Conservation (phyloP, 106 monocot genomes). For the Allium sativum region DNA sequence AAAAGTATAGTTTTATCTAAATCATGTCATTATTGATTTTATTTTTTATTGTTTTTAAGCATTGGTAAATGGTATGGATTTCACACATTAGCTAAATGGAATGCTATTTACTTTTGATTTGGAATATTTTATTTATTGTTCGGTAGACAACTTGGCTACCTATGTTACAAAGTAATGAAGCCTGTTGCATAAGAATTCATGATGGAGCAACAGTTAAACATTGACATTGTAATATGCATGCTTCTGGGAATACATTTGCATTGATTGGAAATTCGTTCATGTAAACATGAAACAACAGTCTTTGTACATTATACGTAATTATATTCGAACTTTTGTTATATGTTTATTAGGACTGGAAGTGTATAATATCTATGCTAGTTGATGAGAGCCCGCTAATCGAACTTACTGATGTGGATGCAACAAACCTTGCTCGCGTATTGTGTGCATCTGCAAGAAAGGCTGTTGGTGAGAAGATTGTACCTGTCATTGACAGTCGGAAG, state of each 20-base stretch:
- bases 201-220: no score
- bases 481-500: conserved; percentile 69
- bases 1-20: conserved; percentile 46
- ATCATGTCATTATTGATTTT: not conserved
- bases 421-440: conserved; percentile 82
- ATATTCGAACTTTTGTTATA: not conserved
- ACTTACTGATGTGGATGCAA: conserved; percentile 82
- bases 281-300: not conserved
- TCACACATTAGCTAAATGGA: no score
- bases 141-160: no score
- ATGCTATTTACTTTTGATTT: no score
- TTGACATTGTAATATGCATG: no score
- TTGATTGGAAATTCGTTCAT: not conserved
- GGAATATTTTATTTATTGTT: no score
- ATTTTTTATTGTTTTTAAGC: not conserved
- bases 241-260: no score
- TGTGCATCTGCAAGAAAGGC: conserved; percentile 77
- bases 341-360: conserved; percentile 80
- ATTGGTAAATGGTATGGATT: not conserved
- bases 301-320: no score
- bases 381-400: conserved; percentile 70
- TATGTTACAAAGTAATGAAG: no score
- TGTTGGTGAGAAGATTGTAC: conserved; percentile 94
- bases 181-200: no score
- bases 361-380: conserved; percentile 87